phyloP scores from a whole-genome alignment of 345 rosid genomes.

The Eucalyptus tenuipes region DNA sequence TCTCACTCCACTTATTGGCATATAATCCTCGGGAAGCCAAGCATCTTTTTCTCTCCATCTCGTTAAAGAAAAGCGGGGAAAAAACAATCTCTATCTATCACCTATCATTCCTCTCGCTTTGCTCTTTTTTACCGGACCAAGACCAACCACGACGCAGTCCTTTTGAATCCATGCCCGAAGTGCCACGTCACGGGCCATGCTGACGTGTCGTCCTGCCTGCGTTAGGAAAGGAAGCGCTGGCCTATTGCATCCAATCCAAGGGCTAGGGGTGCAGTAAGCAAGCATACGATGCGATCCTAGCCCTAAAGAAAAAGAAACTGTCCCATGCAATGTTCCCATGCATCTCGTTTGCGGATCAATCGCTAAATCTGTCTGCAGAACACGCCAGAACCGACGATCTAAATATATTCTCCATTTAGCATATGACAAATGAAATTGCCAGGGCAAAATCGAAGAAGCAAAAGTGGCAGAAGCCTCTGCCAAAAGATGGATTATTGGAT shows the following conservation, averaged over 20 bases:
- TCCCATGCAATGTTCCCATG: neutral
- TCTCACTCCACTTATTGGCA: neutral
- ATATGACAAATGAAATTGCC: neutral
- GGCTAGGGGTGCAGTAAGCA: neutral
- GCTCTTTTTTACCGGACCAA: neutral
- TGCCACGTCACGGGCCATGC: neutral
- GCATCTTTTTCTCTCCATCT: conserved; percentile 28
- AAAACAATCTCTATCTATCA: neutral
- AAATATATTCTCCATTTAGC: neutral
- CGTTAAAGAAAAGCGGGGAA: neutral
- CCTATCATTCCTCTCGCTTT: neutral
- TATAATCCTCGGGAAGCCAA: conserved; percentile 61
- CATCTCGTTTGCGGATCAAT: neutral
- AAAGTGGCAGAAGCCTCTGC: neutral
- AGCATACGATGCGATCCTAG: neutral
- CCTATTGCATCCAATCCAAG: neutral
- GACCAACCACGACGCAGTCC: neutral
- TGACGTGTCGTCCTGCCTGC: neutral
- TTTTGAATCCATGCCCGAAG: neutral
- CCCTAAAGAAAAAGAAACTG: neutral
- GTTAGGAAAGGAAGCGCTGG: neutral
- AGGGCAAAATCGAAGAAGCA: neutral
- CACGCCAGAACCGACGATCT: neutral
- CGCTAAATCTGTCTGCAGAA: neutral
- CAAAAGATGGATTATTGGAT: neutral